Conservation (phyloP, 352 stramenopile species). For the Pythium aphanidermatum region DNA sequence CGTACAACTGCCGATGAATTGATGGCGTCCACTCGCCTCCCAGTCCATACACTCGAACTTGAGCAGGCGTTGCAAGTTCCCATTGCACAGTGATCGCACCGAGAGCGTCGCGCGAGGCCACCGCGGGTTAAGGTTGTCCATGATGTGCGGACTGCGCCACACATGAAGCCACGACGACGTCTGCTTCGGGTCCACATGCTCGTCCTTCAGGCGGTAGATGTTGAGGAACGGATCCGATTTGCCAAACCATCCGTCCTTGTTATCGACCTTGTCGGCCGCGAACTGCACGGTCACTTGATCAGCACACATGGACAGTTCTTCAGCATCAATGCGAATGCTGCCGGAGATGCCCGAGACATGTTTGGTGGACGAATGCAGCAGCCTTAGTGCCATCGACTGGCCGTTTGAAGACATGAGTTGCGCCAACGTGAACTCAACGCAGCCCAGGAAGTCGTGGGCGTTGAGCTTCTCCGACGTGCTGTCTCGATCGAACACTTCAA, state of each 20-base stretch:
- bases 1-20: conserved; percentile 55
- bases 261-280: conserved; percentile 56
- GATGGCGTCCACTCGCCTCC: conserved; percentile 61
- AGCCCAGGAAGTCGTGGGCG: conserved; percentile 67
- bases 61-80: conserved; percentile 39
- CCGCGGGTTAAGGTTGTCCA: conserved; percentile 61
- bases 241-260: conserved; percentile 78
- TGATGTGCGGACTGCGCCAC: conserved; percentile 59
- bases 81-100: conserved; percentile 67
- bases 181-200: conserved; percentile 26
- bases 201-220: conserved; percentile 56
- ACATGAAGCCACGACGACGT: conserved; percentile 53
- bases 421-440: conserved; percentile 70
- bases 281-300: conserved; percentile 64
- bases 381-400: conserved; percentile 47
- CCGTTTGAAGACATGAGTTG: conserved; percentile 63
- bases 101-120: conserved; percentile 52
- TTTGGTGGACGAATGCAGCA: conserved; percentile 40
- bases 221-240: conserved; percentile 72
- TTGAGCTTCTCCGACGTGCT: conserved; percentile 49
- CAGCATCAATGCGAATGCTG: conserved; percentile 58
- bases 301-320: conserved; percentile 60
- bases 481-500: conserved; percentile 82
- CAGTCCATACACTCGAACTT: conserved; percentile 80
- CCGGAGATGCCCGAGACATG: conserved; percentile 43